phyloP scores from a whole-genome alignment of 2,329 filamentous ascomycete genomes.

The Xylariaceae sp. region DNA sequence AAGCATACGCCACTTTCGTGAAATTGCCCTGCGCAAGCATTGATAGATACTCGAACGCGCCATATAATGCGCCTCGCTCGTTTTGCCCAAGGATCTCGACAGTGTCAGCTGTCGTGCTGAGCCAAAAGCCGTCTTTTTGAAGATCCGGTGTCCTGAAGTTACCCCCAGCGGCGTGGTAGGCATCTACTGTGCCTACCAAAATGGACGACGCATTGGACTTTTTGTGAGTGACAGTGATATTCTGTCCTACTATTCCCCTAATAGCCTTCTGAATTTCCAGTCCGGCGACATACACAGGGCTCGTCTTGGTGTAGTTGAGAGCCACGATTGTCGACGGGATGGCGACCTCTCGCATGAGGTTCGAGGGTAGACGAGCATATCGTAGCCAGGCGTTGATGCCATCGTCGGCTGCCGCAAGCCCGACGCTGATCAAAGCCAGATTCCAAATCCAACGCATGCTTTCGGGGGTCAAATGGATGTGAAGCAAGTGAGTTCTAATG shows the following conservation, averaged over 20 bases:
- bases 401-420: slow-evolving; percentile 52
- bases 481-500: no score
- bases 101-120: slow-evolving; percentile 44
- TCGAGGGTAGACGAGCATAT: slow-evolving; percentile 52
- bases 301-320: slow-evolving; percentile 51
- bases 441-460: slow-evolving; percentile 30
- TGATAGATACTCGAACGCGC: slow-evolving; percentile 66
- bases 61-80: slow-evolving; percentile 66
- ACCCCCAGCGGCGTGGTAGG: slow-evolving; percentile 39
- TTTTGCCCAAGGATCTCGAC: slow-evolving; percentile 63
- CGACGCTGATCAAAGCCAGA: slow-evolving; percentile 25
- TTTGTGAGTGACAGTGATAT: slow-evolving; percentile 33
- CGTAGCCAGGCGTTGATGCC: slow-evolving; percentile 63
- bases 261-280: slow-evolving; percentile 59
- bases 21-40: slow-evolving; percentile 44
- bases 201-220: slow-evolving; percentile 33
- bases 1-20: slow-evolving; percentile 51
- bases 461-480: background rate
- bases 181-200: slow-evolving; percentile 48
- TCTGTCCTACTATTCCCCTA: slow-evolving; percentile 52
- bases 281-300: slow-evolving; percentile 59
- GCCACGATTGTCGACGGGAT: slow-evolving; percentile 50
- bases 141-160: slow-evolving; percentile 38
- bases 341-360: slow-evolving; percentile 34
- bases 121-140: slow-evolving; percentile 59